Percentiles rank a stretch among this genome's conserved stretches.
Conservation (phyloP, 768 basidiomycete species). For the Flagelloscypha sp. region DNA sequence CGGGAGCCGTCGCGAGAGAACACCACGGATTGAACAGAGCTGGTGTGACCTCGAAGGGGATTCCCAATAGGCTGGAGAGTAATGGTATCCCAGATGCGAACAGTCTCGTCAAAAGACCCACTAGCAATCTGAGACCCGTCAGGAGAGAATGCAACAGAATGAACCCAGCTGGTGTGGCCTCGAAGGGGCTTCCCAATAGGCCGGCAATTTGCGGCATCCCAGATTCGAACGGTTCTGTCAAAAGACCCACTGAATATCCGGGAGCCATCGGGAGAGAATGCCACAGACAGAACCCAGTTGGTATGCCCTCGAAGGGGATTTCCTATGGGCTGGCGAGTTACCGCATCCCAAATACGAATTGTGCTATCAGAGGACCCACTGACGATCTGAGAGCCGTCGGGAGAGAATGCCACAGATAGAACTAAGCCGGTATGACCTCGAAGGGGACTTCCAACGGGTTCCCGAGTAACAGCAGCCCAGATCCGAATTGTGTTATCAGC, state of each 20-base stretch:
- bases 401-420: constrained; percentile 7
- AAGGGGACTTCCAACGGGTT: not conserved
- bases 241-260: constrained; percentile 13
- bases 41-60: constrained; percentile 8
- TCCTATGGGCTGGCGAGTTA: not conserved
- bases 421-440: not conserved
- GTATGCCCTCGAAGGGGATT: constrained; percentile 7
- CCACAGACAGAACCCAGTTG: constrained; percentile 6
- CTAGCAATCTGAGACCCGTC: constrained; percentile 9
- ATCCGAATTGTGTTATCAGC: constrained; percentile 7
- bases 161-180: constrained; percentile 6
- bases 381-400: constrained; percentile 7
- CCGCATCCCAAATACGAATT: constrained; percentile 9
- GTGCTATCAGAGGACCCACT: constrained; percentile 7
- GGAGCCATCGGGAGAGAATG: constrained; percentile 14
- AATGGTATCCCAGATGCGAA: constrained; percentile 8
- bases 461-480: constrained; percentile 7
- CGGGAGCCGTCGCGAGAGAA: constrained; percentile 13
- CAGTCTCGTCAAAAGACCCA: constrained; percentile 6
- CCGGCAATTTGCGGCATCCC: constrained; percentile 6
- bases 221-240: constrained; percentile 11
- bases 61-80: constrained; percentile 2
- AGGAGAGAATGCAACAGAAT: constrained; percentile 13
- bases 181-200: not conserved
- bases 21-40: constrained; percentile 7